Evolutionary conservation across 257 asterid species (phyloP), one percentile per base, ranked within the genome.

Genomic region (Nicotiana noctiflora): DNA sequence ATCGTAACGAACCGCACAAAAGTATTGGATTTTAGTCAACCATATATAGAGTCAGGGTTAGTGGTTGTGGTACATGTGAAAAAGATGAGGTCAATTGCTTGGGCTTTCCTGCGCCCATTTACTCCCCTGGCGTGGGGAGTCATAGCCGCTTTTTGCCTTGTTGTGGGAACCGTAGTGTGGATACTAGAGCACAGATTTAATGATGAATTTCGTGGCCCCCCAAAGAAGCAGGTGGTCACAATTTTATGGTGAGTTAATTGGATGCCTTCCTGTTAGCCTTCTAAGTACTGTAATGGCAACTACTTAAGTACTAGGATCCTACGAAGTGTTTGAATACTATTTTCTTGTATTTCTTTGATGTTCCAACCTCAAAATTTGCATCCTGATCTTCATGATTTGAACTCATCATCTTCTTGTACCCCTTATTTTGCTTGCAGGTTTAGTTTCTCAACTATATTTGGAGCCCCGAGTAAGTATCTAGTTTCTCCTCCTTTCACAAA

Each of bases 201-300:
- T 81, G 93, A 93, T 46, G 96, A 94, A 52, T 94, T 94, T 83
- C 92, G 97, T 8, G 98, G 97, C 15, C 90, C 97, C 1, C 97
- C 94, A 5, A 91, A 82, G 87, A 85, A 91, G 83, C 98, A 94
- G 82, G 3, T 89, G 31, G 78, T 87, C 80, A 94, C 98, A 25
- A 84, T 93, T 75, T 81, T 93, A 52, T 94, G 97, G 97, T 94
- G 77, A 83, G 94, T 86, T 52, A 59, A 46, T 40, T 62, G 37
- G 15, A 52, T 66, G 57, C 13, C 27, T 52, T 29, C 31, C 61
- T 46, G 23, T 44, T 44, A 40, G 37, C 9, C 11, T 27, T 63
- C 25, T 3, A 65, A 65, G 60, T 44, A 72, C 60, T 70, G 0
- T 19, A 9, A 9, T 59, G 64, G 23, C 77, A 19, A 21, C 32